Conservation (phyloP, 352 stramenopile species). For the Phytophthora niederhauseri region DNA sequence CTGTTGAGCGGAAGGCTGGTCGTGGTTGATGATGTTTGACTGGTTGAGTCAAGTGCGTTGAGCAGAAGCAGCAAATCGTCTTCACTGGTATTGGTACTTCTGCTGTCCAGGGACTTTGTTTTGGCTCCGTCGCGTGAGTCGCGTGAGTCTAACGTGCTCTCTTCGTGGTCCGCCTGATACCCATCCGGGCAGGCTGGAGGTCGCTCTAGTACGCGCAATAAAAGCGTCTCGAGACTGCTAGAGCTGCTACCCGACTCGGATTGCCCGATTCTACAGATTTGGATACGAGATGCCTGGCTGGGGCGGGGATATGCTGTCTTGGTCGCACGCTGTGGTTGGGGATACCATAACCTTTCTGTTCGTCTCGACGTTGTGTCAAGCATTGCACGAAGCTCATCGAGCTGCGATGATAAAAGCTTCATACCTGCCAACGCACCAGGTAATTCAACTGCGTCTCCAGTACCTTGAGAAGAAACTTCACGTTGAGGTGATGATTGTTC, state of each 20-base stretch:
- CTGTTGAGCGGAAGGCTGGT: not conserved
- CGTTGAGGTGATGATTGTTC: not conserved
- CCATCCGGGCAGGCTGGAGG: slow-evolving; percentile 10
- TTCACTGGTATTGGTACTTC: slow-evolving; percentile 19
- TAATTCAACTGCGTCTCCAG: not conserved
- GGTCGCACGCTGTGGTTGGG: slow-evolving; percentile 1
- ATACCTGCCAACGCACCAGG: slow-evolving; percentile 36
- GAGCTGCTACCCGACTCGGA: slow-evolving; percentile 25
- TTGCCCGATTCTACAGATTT: not conserved
- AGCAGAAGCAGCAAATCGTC: slow-evolving; percentile 28
- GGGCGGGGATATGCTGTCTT: not conserved
- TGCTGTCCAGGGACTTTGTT: slow-evolving; percentile 15
- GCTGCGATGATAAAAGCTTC: slow-evolving; percentile 47
- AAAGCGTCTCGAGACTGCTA: slow-evolving; percentile 41
- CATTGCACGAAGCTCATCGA: slow-evolving; percentile 42
- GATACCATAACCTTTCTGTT: slow-evolving; percentile 17
- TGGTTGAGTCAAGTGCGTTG: slow-evolving; percentile 18
- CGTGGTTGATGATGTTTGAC: not conserved
- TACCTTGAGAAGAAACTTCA: not conserved
- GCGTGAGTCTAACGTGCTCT: slow-evolving; percentile 11
- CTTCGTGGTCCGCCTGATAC: slow-evolving; percentile 29
- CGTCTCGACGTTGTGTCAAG: slow-evolving; percentile 20
- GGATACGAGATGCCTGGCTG: not conserved
- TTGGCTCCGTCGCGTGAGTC: slow-evolving; percentile 10
- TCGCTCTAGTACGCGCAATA: slow-evolving; percentile 31